Evolutionary conservation across 2,329 filamentous ascomycete genomes (phyloP).

Genomic region (Aureobasidium mangrovei): DNA sequence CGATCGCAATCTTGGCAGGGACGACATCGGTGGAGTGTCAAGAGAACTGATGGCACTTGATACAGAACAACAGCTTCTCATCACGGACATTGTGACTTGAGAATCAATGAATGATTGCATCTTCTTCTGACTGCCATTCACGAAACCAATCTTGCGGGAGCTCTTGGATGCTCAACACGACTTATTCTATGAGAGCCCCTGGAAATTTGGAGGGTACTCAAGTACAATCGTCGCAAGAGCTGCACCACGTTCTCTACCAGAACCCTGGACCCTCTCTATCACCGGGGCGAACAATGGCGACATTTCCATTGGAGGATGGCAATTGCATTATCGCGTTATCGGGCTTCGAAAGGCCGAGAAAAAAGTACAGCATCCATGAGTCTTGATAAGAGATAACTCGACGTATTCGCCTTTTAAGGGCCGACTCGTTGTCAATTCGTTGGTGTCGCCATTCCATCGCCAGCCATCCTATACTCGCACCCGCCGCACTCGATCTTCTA

Average conservation of each 20-base stretch:
- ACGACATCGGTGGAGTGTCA: background rate
- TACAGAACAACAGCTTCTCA: no score
- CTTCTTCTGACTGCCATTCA: no score
- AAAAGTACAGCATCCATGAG: conserved; percentile 6
- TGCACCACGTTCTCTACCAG: background rate
- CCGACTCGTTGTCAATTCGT: no score
- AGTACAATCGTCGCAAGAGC: background rate
- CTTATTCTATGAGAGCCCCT: no score
- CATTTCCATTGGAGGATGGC: conserved; percentile 5
- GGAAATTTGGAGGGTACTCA: no score
- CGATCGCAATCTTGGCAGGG: background rate
- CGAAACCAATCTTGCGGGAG: no score
- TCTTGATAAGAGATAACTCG: background rate
- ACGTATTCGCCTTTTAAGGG: background rate
- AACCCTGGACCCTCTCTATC: background rate
- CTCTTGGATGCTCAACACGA: no score
- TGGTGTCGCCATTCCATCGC: no score
- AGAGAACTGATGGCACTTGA: background rate
- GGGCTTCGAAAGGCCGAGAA: conserved; percentile 4
- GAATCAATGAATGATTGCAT: no score
- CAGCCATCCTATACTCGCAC: background rate
- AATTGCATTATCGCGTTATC: conserved; percentile 13
- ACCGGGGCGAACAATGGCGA: conserved; percentile 4
- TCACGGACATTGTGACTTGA: no score
- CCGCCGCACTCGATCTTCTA: background rate